Evolutionary conservation across 768 basidiomycete genomes (phyloP).

Genomic region (Termitomyces eurrhizus): DNA sequence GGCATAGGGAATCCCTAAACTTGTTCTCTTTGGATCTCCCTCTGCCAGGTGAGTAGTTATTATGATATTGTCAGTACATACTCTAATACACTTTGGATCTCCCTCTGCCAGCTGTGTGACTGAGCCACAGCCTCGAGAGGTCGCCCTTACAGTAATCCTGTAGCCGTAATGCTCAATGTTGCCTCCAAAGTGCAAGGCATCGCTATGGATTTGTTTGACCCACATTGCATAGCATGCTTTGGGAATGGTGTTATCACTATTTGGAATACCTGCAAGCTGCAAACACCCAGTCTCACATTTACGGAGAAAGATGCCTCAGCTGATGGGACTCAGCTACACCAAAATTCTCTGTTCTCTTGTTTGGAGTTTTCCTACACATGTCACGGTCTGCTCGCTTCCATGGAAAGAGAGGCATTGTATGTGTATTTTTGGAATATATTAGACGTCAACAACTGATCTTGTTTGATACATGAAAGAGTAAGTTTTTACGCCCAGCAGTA

Average conservation of each 20-base stretch:
- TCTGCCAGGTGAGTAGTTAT: too few species aligned
- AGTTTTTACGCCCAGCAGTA: slow-evolving; percentile 21
- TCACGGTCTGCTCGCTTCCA: slow-evolving; percentile 63
- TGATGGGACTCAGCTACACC: slow-evolving; percentile 50
- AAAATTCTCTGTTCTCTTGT: slow-evolving; percentile 37
- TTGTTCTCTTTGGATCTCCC: too few species aligned
- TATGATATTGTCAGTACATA: too few species aligned
- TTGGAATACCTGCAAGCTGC: slow-evolving; percentile 71
- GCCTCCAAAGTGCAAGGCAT: slow-evolving; percentile 69
- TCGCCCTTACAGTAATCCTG: too few species aligned
- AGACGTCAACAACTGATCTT: slow-evolving; percentile 47
- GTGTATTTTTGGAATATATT: slow-evolving; percentile 78
- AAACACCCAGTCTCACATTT: slow-evolving; percentile 65
- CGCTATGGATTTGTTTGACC: slow-evolving; percentile 66
- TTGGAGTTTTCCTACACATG: slow-evolving; percentile 71
- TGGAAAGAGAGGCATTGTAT: slow-evolving; percentile 60
- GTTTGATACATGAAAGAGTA: slow-evolving; percentile 68
- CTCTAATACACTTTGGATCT: too few species aligned
- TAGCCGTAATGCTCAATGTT: slow-evolving; percentile 37
- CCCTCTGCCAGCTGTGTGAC: too few species aligned
- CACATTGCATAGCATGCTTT: slow-evolving; percentile 64
- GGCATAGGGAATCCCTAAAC: too few species aligned
- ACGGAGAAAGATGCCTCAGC: slow-evolving; percentile 72
- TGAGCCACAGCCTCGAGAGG: too few species aligned
- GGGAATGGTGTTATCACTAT: slow-evolving; percentile 71